phyloP scores from a whole-genome alignment of 2,329 filamentous ascomycete species.

The Hysterium pulicare region DNA sequence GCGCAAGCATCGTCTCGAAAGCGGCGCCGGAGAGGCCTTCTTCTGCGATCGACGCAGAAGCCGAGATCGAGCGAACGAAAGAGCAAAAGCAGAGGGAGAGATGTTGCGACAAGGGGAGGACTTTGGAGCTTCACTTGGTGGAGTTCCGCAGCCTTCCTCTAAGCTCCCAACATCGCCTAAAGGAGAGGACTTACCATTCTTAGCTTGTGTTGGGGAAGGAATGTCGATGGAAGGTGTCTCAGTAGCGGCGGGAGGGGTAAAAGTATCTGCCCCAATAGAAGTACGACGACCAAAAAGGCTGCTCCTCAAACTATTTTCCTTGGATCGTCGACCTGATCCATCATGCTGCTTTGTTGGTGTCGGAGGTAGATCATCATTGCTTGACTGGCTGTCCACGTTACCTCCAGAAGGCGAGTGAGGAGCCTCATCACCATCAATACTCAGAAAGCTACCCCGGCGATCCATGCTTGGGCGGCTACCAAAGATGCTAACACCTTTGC shows the following conservation, averaged over 20 bases:
- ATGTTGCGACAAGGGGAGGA: slow-evolving; percentile 32
- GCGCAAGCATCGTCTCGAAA: slow-evolving; percentile 35
- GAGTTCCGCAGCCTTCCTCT: slow-evolving; percentile 31
- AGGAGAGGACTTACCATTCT: slow-evolving; percentile 37
- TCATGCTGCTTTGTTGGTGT: slow-evolving; percentile 78
- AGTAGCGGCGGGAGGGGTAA: slow-evolving; percentile 36
- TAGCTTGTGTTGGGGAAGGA: slow-evolving; percentile 20
- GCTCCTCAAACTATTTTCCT: slow-evolving; percentile 50
- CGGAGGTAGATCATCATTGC: slow-evolving; percentile 75
- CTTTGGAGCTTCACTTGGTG: slow-evolving; percentile 31
- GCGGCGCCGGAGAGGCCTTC: slow-evolving; percentile 38
- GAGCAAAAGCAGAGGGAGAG: slow-evolving; percentile 26
- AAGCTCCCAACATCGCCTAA: slow-evolving; percentile 9
- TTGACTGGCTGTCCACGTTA: slow-evolving; percentile 52
- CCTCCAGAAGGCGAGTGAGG: slow-evolving; percentile 57
- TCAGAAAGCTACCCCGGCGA: slow-evolving; percentile 70
- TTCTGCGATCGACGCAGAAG: slow-evolving; percentile 36
- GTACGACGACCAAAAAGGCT: slow-evolving; percentile 48
- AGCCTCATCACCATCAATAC: slow-evolving; percentile 74
- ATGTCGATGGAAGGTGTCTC: slow-evolving; percentile 25
- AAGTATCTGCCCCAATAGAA: slow-evolving; percentile 47
- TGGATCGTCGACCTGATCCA: slow-evolving; percentile 44
- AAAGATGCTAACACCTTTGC: slow-evolving; percentile 61
- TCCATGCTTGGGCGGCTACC: slow-evolving; percentile 53
- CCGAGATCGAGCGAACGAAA: slow-evolving; percentile 37